phyloP scores from a whole-genome alignment of 140 eudicot genomes.

The Erigeron philadelphicus region DNA sequence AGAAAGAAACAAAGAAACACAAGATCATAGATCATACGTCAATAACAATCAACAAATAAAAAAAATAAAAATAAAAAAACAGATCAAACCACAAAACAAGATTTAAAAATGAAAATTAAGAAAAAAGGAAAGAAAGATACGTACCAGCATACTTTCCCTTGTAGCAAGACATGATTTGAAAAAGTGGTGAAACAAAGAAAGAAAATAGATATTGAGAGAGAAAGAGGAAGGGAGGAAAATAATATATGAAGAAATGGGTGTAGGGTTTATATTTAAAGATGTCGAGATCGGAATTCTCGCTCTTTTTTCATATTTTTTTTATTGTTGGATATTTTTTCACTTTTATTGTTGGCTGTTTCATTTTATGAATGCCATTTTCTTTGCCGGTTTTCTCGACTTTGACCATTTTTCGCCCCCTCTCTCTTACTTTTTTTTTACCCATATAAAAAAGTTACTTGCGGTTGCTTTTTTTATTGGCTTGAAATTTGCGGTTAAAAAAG shows the following conservation, averaged over 20 bases:
- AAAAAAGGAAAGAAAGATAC: neutral
- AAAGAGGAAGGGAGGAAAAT: neutral
- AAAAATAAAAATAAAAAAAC: too few species aligned
- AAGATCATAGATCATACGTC: neutral
- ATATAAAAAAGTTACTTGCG: too few species aligned
- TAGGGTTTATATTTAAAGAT: conserved; percentile 17
- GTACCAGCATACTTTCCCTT: conserved; percentile 63
- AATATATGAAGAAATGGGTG: neutral
- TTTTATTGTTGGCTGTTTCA: neutral
- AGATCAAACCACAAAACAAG: neutral
- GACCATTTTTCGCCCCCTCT: too few species aligned
- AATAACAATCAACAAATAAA: neutral
- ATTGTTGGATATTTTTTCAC: neutral
- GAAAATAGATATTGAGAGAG: conserved; percentile 17
- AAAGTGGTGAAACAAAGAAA: neutral
- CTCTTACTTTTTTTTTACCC: too few species aligned
- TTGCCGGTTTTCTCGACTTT: too few species aligned
- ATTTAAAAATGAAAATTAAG: neutral
- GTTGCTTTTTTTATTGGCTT: too few species aligned
- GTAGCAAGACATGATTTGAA: conserved; percentile 54
- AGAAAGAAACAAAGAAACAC: neutral
- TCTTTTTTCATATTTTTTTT: neutral
- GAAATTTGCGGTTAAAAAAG: too few species aligned
- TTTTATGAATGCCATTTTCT: conserved; percentile 10
- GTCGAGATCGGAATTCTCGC: conserved; percentile 16